Conservation (phyloP, 2,329 filamentous ascomycete genomes). For the Calonectria pauciramosa region DNA sequence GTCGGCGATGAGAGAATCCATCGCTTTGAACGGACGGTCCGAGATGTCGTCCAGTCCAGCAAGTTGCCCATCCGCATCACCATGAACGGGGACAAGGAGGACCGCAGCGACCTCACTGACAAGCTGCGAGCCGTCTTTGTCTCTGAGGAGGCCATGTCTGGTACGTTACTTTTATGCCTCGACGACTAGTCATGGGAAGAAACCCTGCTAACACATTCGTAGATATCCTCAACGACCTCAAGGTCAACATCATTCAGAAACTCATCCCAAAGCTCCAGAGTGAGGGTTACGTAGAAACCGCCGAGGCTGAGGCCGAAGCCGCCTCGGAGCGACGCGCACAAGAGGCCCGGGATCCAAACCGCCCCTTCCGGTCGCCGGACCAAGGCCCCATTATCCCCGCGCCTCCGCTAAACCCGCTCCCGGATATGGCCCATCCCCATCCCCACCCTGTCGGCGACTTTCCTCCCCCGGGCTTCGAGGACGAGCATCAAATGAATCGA, state of each 20-base stretch:
- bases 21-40: slow-evolving; percentile 77
- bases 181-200: not conserved
- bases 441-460: slow-evolving; percentile 80
- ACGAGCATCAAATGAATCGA: slow-evolving; percentile 87
- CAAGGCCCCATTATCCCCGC: slow-evolving; percentile 73
- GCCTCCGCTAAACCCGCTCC: slow-evolving; percentile 76
- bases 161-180: slow-evolving; percentile 40
- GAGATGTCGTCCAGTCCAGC: slow-evolving; percentile 79
- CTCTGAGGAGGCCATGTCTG: slow-evolving; percentile 74
- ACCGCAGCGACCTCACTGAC: slow-evolving; percentile 61
- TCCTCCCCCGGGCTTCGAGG: slow-evolving; percentile 90
- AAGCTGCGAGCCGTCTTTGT: slow-evolving; percentile 78
- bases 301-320: slow-evolving; percentile 59
- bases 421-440: slow-evolving; percentile 67
- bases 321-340: slow-evolving; percentile 56
- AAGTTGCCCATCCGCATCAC: slow-evolving; percentile 70
- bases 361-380: slow-evolving; percentile 59
- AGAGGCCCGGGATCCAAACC: slow-evolving; percentile 53
- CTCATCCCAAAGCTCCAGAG: slow-evolving; percentile 83
- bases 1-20: slow-evolving; percentile 85
- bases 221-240: slow-evolving; percentile 80
- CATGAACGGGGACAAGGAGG: slow-evolving; percentile 60
- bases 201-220: not conserved
- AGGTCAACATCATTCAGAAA: slow-evolving; percentile 85
- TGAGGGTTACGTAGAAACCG: slow-evolving; percentile 80